Conservation (phyloP, 73 alveolate species). For the Stentor roeselii region DNA sequence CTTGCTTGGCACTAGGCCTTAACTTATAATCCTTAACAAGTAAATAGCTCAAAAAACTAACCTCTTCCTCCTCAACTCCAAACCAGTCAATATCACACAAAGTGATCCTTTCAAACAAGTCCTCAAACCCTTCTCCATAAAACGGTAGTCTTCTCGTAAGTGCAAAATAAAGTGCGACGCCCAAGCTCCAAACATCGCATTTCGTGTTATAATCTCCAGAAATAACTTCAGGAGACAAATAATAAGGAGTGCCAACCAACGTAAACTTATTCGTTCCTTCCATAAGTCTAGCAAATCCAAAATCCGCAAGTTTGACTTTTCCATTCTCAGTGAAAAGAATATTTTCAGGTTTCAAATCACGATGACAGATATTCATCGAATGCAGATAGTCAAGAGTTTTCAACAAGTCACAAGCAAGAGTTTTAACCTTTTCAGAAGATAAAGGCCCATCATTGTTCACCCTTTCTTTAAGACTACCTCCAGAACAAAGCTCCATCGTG, state of each 20-base stretch:
- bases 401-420: not conserved
- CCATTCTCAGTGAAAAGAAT: constrained; percentile 28
- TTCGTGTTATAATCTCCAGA: constrained; percentile 26
- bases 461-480: constrained; percentile 4
- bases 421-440: not conserved
- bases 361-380: constrained; percentile 33
- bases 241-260: constrained; percentile 32
- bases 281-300: constrained; percentile 45
- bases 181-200: constrained; percentile 41
- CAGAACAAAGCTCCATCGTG: constrained; percentile 8
- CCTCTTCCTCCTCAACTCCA: not conserved
- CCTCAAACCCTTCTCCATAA: constrained; percentile 12
- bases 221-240: constrained; percentile 35
- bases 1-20: not conserved
- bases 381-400: constrained; percentile 40
- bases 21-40: too few species aligned
- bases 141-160: constrained; percentile 33
- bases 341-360: constrained; percentile 60
- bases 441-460: not conserved
- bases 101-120: not conserved
- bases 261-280: constrained; percentile 27
- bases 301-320: constrained; percentile 46
- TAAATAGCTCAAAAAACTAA: not conserved
- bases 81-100: not conserved
- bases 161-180: constrained; percentile 30